Base-by-base conservation (phyloP, 2,329 filamentous ascomycete species). In the Hirsutella thompsonii region DNA sequence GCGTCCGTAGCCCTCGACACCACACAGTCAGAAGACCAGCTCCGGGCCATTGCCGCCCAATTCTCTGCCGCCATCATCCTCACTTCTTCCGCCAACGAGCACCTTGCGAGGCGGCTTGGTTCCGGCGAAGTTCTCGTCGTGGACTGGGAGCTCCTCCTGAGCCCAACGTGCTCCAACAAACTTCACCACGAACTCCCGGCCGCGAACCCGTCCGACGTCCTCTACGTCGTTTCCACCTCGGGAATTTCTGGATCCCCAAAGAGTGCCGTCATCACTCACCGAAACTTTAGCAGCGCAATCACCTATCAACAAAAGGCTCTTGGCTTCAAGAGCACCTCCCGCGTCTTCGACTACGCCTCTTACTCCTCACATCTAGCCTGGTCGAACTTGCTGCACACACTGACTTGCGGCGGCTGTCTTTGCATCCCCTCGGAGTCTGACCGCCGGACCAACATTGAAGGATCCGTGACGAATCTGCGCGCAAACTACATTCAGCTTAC, bases 211-310 rank as follows among this genome's bases (percentile, higher is more conserved):
- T 43, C 40, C 2, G 41, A 46, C 23, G 28, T 42, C 4, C 23
- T 49, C n/a, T 42, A 43, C 16, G 64, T 71, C 46, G 66, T 70
- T 50, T 73, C 72, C 47, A 72, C 70, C n/a, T 72, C 68, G 14
- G 69, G 69, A 14, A 69, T 63, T 18, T 28, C 33, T 0, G 69
- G 69, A 4, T 55, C 56, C 28, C 69, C 69, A 2, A 73, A 73
- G 53, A 69, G 69, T 29, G 66, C 71, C n/a, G 57, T 69, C 20
- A 46, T 56, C 13, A 46, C 47, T 9, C 51, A 53, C 39, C 42
- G 39, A 2, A 45, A 46, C 19, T 45, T 49, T 20, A 40, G 43
- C 28, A 46, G 42, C 13, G 37, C 47, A 4, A 42, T 45, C 19
- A 32, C 20, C 1, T 39, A 48, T 20, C 44, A 50, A 23, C 36